Evolutionary conservation across 2,329 filamentous ascomycete species (phyloP).

Genomic region (Claviceps paspali): DNA sequence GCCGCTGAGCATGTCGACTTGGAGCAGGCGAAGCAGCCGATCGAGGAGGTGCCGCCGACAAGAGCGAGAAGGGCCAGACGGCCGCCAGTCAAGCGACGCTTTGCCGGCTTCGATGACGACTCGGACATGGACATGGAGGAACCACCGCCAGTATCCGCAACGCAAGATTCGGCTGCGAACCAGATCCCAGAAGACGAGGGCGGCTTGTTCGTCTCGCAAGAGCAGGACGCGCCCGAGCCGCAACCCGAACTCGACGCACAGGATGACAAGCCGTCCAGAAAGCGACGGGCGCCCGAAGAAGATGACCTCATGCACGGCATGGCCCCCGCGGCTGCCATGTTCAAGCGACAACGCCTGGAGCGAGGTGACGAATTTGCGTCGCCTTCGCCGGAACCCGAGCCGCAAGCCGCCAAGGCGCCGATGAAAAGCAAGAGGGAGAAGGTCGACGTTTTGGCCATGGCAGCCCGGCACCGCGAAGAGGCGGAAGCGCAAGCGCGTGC

Average conservation of each 20-base stretch:
- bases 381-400: conserved; percentile 13
- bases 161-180: conserved; percentile 2
- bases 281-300: conserved; percentile 29
- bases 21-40: conserved; percentile 5
- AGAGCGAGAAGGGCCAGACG: conserved; percentile 17
- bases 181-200: conserved; percentile 15
- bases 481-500: conserved; percentile 48
- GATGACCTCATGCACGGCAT: conserved; percentile 54
- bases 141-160: conserved; percentile 3
- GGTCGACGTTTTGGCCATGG: conserved; percentile 53
- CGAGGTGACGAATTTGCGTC: conserved; percentile 32
- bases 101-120: conserved; percentile 54
- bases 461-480: conserved; percentile 43
- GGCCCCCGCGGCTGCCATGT: conserved; percentile 58
- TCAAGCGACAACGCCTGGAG: conserved; percentile 63
- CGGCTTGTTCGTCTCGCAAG: conserved; percentile 43
- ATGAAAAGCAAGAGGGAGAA: conserved; percentile 38
- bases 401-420: conserved; percentile 4
- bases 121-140: conserved; percentile 22
- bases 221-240: conserved; percentile 13
- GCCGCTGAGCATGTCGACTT: conserved; percentile 2
- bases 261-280: conserved; percentile 23
- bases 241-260: conserved; percentile 10
- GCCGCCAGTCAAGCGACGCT: conserved; percentile 36
- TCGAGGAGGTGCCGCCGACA: background rate